Percentiles rank a stretch among this genome's conserved stretches.
These are phyloP conservation scores for Elaeis oleifera DNA, from an alignment of 202 grass and related monocot genomes.

Conservation along the genomic window DNA sequence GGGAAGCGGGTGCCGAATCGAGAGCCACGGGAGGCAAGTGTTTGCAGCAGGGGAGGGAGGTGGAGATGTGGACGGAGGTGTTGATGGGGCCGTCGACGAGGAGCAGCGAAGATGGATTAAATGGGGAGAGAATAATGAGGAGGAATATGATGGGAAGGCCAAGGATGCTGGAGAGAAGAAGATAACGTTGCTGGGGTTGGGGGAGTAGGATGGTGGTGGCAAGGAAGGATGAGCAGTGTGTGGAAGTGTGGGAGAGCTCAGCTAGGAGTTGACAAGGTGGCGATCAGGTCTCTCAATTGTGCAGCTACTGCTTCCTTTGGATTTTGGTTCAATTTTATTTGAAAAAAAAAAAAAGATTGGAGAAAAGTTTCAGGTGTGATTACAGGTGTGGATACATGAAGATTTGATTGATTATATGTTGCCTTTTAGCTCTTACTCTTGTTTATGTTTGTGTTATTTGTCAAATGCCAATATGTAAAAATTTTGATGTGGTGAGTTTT, in stretches of 20 bases:
- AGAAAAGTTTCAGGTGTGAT: too few relatives aligned
- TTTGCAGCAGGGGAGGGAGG: constrained; percentile 31
- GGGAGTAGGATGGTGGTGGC: constrained; percentile 66
- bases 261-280: too few relatives aligned
- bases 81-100: constrained; percentile 28
- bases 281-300: too few relatives aligned
- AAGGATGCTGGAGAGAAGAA: constrained; percentile 33
- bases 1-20: constrained; percentile 49
- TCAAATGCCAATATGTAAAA: too few relatives aligned
- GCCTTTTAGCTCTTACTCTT: too few relatives aligned
- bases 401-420: too few relatives aligned
- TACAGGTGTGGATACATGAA: too few relatives aligned
- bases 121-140: constrained; percentile 33
- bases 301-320: too few relatives aligned
- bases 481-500: too few relatives aligned
- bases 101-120: constrained; percentile 26
- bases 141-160: constrained; percentile 61
- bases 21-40: constrained; percentile 50
- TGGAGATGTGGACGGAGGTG: constrained; percentile 69
- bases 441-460: too few relatives aligned
- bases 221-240: constrained; percentile 34
- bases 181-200: constrained; percentile 52
- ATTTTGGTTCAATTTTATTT: too few relatives aligned
- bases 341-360: too few relatives aligned
- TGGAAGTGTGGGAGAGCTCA: constrained; percentile 66